A percentile compares a stretch with the other conserved stretches of the same genome.
These are phyloP conservation scores for Furcasterigmium furcatum DNA, from an alignment of 2,329 filamentous ascomycete species.

Conservation along the genomic window DNA sequence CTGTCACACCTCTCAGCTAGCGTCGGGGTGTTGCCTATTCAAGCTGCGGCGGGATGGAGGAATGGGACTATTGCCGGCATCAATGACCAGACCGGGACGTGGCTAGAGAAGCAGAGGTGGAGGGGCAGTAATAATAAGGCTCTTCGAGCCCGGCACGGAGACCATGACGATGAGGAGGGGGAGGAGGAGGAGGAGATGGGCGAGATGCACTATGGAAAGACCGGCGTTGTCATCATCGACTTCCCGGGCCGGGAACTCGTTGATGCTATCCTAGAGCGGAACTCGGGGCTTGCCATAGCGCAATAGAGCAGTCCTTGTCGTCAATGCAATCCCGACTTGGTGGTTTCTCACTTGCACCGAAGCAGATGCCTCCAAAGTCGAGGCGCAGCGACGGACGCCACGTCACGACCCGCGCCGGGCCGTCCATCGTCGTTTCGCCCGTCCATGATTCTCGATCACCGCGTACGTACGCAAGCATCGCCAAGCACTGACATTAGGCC, in stretches of 20 bases:
- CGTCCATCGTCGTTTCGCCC: too few species aligned
- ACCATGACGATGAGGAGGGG: slow-evolving; percentile 17
- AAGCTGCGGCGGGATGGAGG: slow-evolving; percentile 43
- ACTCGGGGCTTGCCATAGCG: slow-evolving; percentile 13
- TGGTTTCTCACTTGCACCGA: too few species aligned
- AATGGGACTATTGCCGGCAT: slow-evolving; percentile 40
- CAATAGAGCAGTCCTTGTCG: too few species aligned
- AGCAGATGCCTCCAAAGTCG: too few species aligned
- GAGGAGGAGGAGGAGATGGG: slow-evolving; percentile 18
- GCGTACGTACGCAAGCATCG: too few species aligned
- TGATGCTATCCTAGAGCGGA: slow-evolving; percentile 37
- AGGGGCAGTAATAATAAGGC: not conserved
- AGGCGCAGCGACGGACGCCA: too few species aligned
- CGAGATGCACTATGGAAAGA: slow-evolving; percentile 21
- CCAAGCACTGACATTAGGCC: too few species aligned
- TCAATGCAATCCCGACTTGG: too few species aligned
- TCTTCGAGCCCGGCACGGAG: slow-evolving; percentile 1
- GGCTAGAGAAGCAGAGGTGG: slow-evolving; percentile 22
- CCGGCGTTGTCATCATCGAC: slow-evolving; percentile 45
- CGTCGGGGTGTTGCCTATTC: slow-evolving; percentile 44
- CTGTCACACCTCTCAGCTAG: slow-evolving; percentile 45
- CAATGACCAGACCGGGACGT: slow-evolving; percentile 45
- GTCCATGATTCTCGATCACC: too few species aligned
- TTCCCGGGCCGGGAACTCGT: slow-evolving; percentile 42
- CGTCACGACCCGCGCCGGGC: too few species aligned